Conservation (phyloP, 2,329 filamentous ascomycete species). For the Ophiostoma pallidulum region DNA sequence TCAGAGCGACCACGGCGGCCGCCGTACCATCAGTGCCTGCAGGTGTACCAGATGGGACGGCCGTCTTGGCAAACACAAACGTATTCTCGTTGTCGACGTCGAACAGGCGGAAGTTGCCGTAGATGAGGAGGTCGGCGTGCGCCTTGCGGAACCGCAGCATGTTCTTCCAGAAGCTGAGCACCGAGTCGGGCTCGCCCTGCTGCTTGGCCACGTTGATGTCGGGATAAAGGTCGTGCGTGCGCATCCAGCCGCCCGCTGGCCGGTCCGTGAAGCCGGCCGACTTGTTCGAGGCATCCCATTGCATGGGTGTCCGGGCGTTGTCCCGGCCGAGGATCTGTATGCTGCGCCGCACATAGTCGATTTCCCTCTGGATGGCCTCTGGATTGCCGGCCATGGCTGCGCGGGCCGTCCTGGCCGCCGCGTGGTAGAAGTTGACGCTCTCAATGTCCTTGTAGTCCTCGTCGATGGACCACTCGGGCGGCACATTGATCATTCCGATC, state of each 20-base stretch:
- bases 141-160: constrained; percentile 45
- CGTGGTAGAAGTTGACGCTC: constrained; percentile 36
- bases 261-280: constrained; percentile 53
- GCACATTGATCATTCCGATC: constrained; percentile 49
- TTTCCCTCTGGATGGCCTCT: constrained; percentile 30
- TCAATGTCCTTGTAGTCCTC: constrained; percentile 40
- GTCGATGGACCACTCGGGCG: constrained; percentile 36
- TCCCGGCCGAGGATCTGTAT: constrained; percentile 54
- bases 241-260: constrained; percentile 46
- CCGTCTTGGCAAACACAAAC: constrained; percentile 36
- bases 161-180: constrained; percentile 52
- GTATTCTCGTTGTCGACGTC: constrained; percentile 36
- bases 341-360: constrained; percentile 38
- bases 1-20: constrained; percentile 29
- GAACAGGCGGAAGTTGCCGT: constrained; percentile 47
- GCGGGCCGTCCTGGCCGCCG: constrained; percentile 18
- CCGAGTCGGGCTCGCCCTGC: constrained; percentile 32
- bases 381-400: constrained; percentile 21
- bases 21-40: not conserved
- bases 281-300: constrained; percentile 44
- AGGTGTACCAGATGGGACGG: constrained; percentile 10
- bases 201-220: constrained; percentile 48
- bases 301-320: constrained; percentile 58
- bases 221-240: constrained; percentile 46
- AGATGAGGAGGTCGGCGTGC: constrained; percentile 49